Base-by-base conservation (phyloP, 192 early-diverging fungal species). In the Globomyces pollinis-pini region DNA sequence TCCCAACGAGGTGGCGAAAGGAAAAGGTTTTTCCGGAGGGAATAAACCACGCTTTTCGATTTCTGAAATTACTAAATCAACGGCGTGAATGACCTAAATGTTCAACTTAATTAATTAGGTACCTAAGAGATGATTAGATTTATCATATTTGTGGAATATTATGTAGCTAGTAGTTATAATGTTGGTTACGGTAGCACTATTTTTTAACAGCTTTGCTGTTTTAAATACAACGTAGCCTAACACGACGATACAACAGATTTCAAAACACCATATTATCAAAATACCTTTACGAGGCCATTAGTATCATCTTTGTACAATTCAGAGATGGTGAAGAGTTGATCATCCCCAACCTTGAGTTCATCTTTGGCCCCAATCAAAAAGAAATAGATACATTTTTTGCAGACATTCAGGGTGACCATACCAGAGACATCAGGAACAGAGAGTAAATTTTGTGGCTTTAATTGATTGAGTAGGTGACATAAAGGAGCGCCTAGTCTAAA, bases 301-400 rank as follows among this genome's bases (percentile, higher is more conserved):
- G 93, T 98, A 65, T 98, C 91, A 65, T 96, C 93, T 54, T 88
- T 85, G 68, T 86, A 91, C 31, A 96, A 71, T 49, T 93, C 91
- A 4, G 90, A 80, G 47, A 96, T 84, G 35, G 86, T 81, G 69
- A 94, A 90, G 23, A 89, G 66, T 45, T 91, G 86, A 33, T 93
- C 82, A 29, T 71, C 73, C n/a, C 84, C 75, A 45, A 90, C 63
- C 1, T 50, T 44, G 52, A 87, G 75, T 62, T 91, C 81, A 32
- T 82, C 74, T 49, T 87, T 85, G 73, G 26, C 21, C 6, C 36
- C 59, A 35, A 61, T 85, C 26, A 95, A 61, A 72, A 98, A 98
- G 52, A 83, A 76, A 70, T 86, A 93, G 39, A 96, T 87, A 20
- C 77, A 81, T 43, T 86, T 84, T 65, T 97, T 93, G 68, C 84